Evolutionary conservation across 768 basidiomycete species (phyloP).

Genomic region (Pisolithus marmoratus): DNA sequence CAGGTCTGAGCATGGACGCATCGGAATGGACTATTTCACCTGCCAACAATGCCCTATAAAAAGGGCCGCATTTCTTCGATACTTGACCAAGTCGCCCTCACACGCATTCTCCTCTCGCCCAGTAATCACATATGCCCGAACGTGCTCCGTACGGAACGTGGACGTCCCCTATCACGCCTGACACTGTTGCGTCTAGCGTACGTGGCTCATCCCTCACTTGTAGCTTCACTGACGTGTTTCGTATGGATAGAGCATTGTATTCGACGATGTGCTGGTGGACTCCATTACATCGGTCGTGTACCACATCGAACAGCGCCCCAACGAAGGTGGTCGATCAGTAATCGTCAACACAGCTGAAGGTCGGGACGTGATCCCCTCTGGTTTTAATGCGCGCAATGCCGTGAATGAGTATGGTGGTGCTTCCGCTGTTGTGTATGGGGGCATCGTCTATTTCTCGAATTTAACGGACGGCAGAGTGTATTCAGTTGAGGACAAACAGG

Average conservation of each 20-base stretch:
- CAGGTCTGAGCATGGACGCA: too few relatives aligned
- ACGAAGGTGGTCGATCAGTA: slow-evolving; percentile 44
- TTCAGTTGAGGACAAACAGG: slow-evolving; percentile 17
- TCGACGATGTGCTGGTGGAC: slow-evolving; percentile 51
- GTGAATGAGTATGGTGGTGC: slow-evolving; percentile 69
- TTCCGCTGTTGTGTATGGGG: slow-evolving; percentile 42
- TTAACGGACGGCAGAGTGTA: slow-evolving; percentile 49
- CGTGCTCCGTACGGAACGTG: slow-evolving; percentile 52
- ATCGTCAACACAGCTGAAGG: slow-evolving; percentile 42
- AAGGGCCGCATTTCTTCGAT: too few relatives aligned
- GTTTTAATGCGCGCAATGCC: slow-evolving; percentile 47
- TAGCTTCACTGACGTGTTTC: slow-evolving; percentile 27
- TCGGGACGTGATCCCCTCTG: slow-evolving; percentile 44
- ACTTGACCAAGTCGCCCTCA: too few relatives aligned
- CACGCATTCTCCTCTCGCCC: too few relatives aligned
- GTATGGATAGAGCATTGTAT: slow-evolving; percentile 18
- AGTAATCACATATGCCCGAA: too few relatives aligned
- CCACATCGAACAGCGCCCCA: slow-evolving; percentile 56
- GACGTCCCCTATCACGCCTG: slow-evolving; percentile 48
- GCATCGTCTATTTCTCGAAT: slow-evolving; percentile 53
- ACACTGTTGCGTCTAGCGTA: slow-evolving; percentile 41
- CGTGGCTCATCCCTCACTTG: slow-evolving; percentile 1
- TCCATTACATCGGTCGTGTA: slow-evolving; percentile 37
- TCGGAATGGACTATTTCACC: too few relatives aligned
- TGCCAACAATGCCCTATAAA: too few relatives aligned